Evolutionary conservation across 805 yeast species (phyloP), one percentile per base, ranked within the genome.

Genomic region (Schwanniomyces sp.): DNA sequence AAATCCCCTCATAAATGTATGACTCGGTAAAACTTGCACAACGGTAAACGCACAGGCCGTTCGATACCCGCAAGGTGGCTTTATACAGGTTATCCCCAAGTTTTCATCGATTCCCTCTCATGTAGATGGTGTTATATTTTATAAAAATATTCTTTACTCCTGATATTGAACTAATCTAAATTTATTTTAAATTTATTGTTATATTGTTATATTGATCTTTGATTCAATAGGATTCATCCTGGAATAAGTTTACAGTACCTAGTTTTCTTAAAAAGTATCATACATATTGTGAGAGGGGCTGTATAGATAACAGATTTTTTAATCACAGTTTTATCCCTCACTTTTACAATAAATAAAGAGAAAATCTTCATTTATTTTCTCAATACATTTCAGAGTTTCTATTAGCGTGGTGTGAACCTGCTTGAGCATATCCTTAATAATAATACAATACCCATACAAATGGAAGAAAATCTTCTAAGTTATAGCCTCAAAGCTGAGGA

Each of bases 41-140:
- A 32, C 36, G 36, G 36, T 16, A 32, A 16, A 32, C 36, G 36
- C 36, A 32, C 36, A 32, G 36, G 36, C 36, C 36, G 36, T 32
- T 32, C 17, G 14, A 32, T 14, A 32, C 18, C 36, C 21, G 17
- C 36, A 32, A 11, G 21, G 36, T 32, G 21, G 17, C 36, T 32
- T 16, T 32, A 16, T 32, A 16, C 36, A 32, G 36, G 36, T 32
- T 29, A 14, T 32, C 36, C 36, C 36, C 36, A 32, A 32, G 36
- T 32, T 32, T 32, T 16, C 18, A 32, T 5, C 21, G 36, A 32
- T 32, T 32, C 7, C 36, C 36, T 32, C 34, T 18, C 36, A 32
- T 17, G 36, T 14, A 32, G 8, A 14, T 32, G 17, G 36, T 14
- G 16, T 14, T 32, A 32, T 14, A 14, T 32, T 32, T 14, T 32